Conservation (phyloP, 1,284 basidiomycete species). For the Neotropicomus parvogracilis region DNA sequence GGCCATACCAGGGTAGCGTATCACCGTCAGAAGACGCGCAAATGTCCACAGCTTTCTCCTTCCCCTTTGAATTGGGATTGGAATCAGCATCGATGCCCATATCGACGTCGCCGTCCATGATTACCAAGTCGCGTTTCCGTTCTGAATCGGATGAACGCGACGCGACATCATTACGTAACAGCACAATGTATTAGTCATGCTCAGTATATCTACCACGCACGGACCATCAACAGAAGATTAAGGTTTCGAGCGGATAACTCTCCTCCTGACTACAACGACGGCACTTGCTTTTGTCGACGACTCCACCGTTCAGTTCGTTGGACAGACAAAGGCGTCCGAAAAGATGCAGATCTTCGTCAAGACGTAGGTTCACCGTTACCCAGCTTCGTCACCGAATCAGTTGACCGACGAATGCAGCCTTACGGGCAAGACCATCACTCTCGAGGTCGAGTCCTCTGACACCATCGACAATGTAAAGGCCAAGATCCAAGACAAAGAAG, state of each 20-base stretch:
- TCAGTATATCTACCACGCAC: constrained; percentile 34
- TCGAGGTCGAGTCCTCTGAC: constrained; percentile 29
- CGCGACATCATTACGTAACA: constrained; percentile 16
- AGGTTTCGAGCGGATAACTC: constrained; percentile 29
- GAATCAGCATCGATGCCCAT: constrained; percentile 43
- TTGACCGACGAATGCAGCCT: constrained; percentile 52
- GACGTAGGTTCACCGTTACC: constrained; percentile 55
- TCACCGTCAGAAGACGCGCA: constrained; percentile 50
- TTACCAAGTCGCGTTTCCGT: not conserved
- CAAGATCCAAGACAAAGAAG: constrained; percentile 96
- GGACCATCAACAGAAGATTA: constrained; percentile 42
- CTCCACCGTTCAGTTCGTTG: constrained; percentile 82
- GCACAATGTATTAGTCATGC: constrained; percentile 15
- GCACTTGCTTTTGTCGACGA: constrained; percentile 77
- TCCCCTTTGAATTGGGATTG: constrained; percentile 51
- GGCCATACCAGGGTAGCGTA: constrained; percentile 66
- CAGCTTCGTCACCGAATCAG: not conserved
- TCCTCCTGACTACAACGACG: constrained; percentile 26
- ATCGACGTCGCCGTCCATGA: constrained; percentile 57
- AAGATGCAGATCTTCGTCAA: constrained; percentile 95
- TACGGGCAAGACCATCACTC: constrained; percentile 66
- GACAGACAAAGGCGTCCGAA: constrained; percentile 73
- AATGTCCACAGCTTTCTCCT: constrained; percentile 56
- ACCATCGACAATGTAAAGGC: constrained; percentile 98
- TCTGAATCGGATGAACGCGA: too few relatives aligned